These are phyloP conservation scores for Lachancea kluyveri DNA, from an alignment of 805 yeast species.

Conservation along the genomic window DNA sequence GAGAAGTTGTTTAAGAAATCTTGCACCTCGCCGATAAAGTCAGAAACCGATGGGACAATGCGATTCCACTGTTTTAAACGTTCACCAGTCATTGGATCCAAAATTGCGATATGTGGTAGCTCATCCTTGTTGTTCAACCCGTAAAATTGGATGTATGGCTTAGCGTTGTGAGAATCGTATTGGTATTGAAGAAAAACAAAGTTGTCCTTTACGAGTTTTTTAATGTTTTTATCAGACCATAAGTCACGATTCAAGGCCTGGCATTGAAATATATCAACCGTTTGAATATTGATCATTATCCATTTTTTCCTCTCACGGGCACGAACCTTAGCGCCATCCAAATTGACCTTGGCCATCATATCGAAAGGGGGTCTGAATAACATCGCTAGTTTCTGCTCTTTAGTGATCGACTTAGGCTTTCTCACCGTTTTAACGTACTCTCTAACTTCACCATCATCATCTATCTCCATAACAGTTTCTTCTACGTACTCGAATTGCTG, in stretches of 20 bases:
- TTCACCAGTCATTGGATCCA: constrained; percentile 96
- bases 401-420: constrained; percentile 20
- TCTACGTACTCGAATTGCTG: constrained; percentile 29
- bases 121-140: constrained; percentile 42
- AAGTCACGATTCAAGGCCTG: constrained; percentile 89
- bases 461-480: constrained; percentile 27
- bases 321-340: constrained; percentile 65
- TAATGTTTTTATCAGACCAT: constrained; percentile 71
- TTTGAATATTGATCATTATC: constrained; percentile 86
- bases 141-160: constrained; percentile 65
- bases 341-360: constrained; percentile 56
- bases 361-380: constrained; percentile 94
- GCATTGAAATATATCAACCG: constrained; percentile 75
- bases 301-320: constrained; percentile 65
- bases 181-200: constrained; percentile 86
- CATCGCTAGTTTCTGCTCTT: constrained; percentile 58
- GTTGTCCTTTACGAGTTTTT: constrained; percentile 54
- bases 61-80: constrained; percentile 72
- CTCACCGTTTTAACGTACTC: constrained; percentile 27
- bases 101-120: constrained; percentile 83
- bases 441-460: constrained; percentile 33
- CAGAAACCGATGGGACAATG: constrained; percentile 48
- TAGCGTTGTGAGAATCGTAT: constrained; percentile 69
- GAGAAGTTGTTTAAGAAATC: constrained; percentile 65
- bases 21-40: constrained; percentile 61